Evolutionary conservation across 2,329 filamentous ascomycete genomes (phyloP).

Genomic region (Talaromyces sp.): DNA sequence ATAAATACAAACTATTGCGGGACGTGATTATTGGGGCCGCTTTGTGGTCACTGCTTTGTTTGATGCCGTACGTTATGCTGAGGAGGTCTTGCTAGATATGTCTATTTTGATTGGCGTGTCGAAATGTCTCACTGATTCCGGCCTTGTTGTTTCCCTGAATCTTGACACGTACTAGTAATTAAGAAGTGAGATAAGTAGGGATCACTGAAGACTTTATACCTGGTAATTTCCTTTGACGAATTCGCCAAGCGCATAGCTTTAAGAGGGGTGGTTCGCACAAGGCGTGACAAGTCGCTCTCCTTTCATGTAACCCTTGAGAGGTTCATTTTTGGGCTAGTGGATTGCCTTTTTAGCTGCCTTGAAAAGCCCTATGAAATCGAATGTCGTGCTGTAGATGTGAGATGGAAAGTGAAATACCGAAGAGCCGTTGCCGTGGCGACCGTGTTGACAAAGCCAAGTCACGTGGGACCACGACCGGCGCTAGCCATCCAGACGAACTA

Average conservation of each 20-base stretch:
- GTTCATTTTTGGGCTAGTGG: no score
- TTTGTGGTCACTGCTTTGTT: background rate
- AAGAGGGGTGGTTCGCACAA: no score
- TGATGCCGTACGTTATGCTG: background rate
- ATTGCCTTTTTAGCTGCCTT: background rate
- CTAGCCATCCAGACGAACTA: constrained; percentile 6
- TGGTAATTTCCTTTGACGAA: no score
- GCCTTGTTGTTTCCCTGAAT: background rate
- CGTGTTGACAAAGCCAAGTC: constrained; percentile 5
- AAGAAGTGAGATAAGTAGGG: background rate
- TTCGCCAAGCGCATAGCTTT: no score
- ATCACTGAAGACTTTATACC: background rate
- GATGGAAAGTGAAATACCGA: background rate
- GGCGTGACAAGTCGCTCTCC: background rate
- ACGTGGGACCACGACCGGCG: constrained; percentile 6
- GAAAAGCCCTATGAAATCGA: background rate
- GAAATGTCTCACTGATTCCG: background rate
- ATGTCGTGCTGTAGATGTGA: background rate
- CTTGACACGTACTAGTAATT: background rate
- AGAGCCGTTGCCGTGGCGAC: constrained; percentile 8
- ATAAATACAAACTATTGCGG: background rate
- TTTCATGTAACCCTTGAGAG: background rate
- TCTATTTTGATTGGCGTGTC: background rate
- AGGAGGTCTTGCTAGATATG: background rate
- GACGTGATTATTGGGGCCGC: background rate